Conservation (phyloP, 2,329 filamentous ascomycete genomes). For the Fusarium mexicanum region DNA sequence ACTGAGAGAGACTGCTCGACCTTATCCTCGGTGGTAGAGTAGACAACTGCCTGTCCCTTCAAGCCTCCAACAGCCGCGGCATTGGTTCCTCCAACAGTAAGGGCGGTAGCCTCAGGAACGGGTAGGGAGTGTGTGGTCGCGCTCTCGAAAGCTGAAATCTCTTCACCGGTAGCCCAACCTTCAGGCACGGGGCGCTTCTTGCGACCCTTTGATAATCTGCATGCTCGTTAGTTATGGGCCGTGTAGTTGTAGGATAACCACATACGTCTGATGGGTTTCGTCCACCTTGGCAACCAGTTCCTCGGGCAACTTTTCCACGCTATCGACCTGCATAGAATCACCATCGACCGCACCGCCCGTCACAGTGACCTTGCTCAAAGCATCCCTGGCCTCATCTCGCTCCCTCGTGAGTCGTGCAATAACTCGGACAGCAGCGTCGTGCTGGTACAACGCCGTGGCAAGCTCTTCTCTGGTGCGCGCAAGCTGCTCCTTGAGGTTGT, state of each 20-base stretch:
- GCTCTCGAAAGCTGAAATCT: conserved; percentile 64
- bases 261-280: conserved; percentile 81
- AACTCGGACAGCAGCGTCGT: conserved; percentile 95
- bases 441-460: conserved; percentile 92
- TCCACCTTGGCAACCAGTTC: conserved; percentile 78
- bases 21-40: conserved; percentile 74
- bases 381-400: conserved; percentile 90
- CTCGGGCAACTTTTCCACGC: conserved; percentile 76
- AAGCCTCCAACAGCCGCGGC: conserved; percentile 79
- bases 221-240: conserved; percentile 16
- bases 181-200: conserved; percentile 89
- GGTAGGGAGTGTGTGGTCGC: conserved; percentile 57
- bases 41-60: conserved; percentile 79
- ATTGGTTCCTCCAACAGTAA: conserved; percentile 66
- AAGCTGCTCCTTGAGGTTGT: conserved; percentile 88
- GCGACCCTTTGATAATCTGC: conserved; percentile 85
- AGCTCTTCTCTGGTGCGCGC: conserved; percentile 92
- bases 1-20: conserved; percentile 74
- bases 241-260: conserved; percentile 29
- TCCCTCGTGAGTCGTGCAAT: conserved; percentile 92
- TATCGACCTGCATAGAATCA: conserved; percentile 94
- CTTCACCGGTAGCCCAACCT: conserved; percentile 82
- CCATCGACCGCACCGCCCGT: conserved; percentile 66
- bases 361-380: conserved; percentile 85
- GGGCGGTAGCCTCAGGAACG: conserved; percentile 59